Percentiles rank a stretch among this genome's conserved stretches.
Conservation (phyloP, 257 asterid genomes). For the Oldenlandia corymbosa region DNA sequence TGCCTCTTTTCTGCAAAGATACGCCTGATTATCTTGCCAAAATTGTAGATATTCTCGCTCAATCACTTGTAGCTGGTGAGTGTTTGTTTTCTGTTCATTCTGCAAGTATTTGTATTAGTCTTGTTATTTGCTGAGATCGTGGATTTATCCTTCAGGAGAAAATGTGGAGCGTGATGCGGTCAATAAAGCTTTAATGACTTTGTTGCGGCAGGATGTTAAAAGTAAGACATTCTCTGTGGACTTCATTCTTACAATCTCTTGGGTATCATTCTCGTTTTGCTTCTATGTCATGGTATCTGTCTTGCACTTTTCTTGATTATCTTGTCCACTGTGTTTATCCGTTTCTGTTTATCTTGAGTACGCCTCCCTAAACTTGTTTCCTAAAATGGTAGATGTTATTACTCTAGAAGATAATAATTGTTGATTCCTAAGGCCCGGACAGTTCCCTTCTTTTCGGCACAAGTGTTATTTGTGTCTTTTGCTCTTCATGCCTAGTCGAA, state of each 20-base stretch:
- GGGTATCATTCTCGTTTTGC: neutral
- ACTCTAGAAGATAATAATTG: neutral
- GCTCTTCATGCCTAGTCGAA: neutral
- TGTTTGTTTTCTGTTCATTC: conserved; percentile 1
- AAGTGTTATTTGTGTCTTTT: neutral
- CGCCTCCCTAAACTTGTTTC: neutral
- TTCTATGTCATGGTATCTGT: neutral
- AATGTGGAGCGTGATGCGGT: conserved; percentile 97
- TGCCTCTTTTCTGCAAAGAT: conserved; percentile 92
- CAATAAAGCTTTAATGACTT: conserved; percentile 73
- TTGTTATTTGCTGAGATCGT: conserved; percentile 8
- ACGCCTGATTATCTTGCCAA: conserved; percentile 75
- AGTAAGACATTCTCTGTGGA: conserved; percentile 41
- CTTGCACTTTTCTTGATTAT: neutral
- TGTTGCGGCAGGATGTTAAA: conserved; percentile 87
- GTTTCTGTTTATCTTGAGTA: neutral
- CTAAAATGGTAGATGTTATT: neutral
- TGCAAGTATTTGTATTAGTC: conserved; percentile 12
- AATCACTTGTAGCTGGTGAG: conserved; percentile 73
- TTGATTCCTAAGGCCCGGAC: neutral
- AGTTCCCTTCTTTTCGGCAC: neutral
- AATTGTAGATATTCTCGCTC: conserved; percentile 76
- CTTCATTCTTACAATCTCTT: neutral
- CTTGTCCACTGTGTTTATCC: neutral
- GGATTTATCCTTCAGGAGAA: conserved; percentile 45